These are phyloP conservation scores for Acacia pycnantha DNA, from an alignment of 331 rosid genomes.

Conservation along the genomic window DNA sequence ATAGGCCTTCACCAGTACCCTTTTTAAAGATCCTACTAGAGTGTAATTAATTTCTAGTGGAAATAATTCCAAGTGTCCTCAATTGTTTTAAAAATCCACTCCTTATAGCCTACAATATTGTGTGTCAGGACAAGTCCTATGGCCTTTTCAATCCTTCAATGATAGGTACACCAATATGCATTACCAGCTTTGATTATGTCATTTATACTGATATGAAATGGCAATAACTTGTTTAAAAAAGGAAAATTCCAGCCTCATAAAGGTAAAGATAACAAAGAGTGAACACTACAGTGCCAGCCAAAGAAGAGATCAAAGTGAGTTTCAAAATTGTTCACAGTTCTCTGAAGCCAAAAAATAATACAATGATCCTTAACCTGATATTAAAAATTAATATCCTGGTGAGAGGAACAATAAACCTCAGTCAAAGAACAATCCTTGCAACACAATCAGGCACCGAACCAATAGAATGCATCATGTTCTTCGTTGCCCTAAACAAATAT, in stretches of 20 bases:
- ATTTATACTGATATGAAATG: no score
- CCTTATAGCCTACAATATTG: slow-evolving; percentile 65
- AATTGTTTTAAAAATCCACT: slow-evolving; percentile 75
- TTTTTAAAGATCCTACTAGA: slow-evolving; percentile 71
- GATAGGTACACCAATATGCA: neutral
- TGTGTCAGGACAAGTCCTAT: neutral
- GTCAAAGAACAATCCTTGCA: neutral
- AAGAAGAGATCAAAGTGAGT: neutral
- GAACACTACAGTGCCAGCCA: slow-evolving; percentile 4
- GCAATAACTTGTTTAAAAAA: no score
- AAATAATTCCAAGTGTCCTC: slow-evolving; percentile 73
- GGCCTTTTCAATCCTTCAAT: neutral
- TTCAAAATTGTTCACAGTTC: neutral
- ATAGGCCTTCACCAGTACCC: slow-evolving; percentile 80
- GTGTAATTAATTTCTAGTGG: slow-evolving; percentile 53
- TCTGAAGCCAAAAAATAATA: neutral
- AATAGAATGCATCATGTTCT: neutral
- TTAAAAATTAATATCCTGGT: neutral
- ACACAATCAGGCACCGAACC: neutral
- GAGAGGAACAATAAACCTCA: neutral
- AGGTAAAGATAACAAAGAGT: slow-evolving; percentile 19
- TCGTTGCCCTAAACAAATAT: neutral
- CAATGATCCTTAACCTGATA: neutral
- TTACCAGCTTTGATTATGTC: no score
- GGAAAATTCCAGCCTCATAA: neutral